Percentiles rank a stretch among this genome's conserved stretches.
phyloP scores from a whole-genome alignment of 208 protist genomes.

The Angomonas ambiguus region DNA sequence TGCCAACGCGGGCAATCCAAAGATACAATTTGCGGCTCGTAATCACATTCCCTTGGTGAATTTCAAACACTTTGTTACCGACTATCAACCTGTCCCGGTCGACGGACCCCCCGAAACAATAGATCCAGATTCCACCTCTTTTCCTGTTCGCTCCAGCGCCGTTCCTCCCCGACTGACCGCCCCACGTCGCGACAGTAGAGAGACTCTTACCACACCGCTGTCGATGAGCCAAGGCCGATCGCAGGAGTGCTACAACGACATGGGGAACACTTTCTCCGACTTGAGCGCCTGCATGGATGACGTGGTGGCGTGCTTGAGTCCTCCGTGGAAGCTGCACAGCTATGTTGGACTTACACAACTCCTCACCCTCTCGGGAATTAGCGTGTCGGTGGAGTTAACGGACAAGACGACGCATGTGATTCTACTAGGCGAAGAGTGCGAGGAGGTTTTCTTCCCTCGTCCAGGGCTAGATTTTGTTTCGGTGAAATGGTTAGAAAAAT shows the following conservation, averaged over 20 bases:
- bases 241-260: not conserved
- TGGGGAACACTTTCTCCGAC: slow-evolving; percentile 6
- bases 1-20: slow-evolving; percentile 3
- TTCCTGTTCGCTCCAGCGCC: not conserved
- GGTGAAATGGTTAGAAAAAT: slow-evolving; percentile 44
- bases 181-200: not conserved
- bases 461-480: slow-evolving; percentile 58
- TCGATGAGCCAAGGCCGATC: not conserved
- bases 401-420: slow-evolving; percentile 53
- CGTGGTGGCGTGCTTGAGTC: slow-evolving; percentile 26
- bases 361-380: slow-evolving; percentile 18
- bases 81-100: not conserved
- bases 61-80: not conserved
- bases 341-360: slow-evolving; percentile 12
- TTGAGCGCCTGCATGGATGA: slow-evolving; percentile 25
- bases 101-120: not conserved
- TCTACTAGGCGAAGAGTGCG: slow-evolving; percentile 14
- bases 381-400: slow-evolving; percentile 11
- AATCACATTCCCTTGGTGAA: slow-evolving; percentile 4
- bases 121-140: not conserved
- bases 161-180: not conserved
- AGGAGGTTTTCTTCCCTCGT: slow-evolving; percentile 39
- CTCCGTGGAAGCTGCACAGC: slow-evolving; percentile 8
- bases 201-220: not conserved
- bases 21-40: slow-evolving; percentile 27